These are phyloP conservation scores for Mycosarcoma maydis DNA, from an alignment of 1,284 basidiomycete genomes.

Conservation along the genomic window DNA sequence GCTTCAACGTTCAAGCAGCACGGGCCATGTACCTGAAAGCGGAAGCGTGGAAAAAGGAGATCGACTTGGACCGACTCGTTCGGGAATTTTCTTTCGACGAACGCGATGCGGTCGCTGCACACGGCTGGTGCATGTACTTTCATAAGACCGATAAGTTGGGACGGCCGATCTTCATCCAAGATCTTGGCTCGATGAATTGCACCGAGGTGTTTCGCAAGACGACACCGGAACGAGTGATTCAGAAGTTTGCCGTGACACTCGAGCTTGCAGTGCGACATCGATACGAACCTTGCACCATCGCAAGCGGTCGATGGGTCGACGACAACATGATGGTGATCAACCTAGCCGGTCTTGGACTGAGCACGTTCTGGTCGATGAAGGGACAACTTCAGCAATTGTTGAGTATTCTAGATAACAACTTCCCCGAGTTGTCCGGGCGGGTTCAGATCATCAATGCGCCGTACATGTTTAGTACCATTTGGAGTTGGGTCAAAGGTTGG, in stretches of 20 bases:
- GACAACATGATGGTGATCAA: constrained; percentile 66
- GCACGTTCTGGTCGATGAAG: constrained; percentile 64
- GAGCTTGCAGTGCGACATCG: constrained; percentile 59
- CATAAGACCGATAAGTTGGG: constrained; percentile 61
- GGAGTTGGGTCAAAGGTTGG: constrained; percentile 63
- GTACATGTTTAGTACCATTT: constrained; percentile 61
- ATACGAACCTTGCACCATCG: constrained; percentile 53
- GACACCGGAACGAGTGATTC: constrained; percentile 59
- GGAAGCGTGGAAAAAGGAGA: constrained; percentile 56
- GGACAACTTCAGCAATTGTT: constrained; percentile 60
- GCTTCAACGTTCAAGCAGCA: constrained; percentile 53
- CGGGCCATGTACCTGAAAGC: constrained; percentile 59
- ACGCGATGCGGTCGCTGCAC: constrained; percentile 50
- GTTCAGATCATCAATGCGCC: constrained; percentile 66
- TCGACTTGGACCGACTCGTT: constrained; percentile 48
- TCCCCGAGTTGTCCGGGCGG: constrained; percentile 60
- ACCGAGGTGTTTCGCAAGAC: constrained; percentile 50
- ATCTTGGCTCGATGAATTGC: constrained; percentile 56
- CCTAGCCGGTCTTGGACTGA: constrained; percentile 55
- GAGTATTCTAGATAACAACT: constrained; percentile 60
- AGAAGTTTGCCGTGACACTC: constrained; percentile 63
- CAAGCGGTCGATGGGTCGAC: constrained; percentile 50
- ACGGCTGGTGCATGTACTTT: constrained; percentile 66
- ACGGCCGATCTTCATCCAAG: constrained; percentile 64
- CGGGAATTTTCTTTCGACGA: constrained; percentile 55